Evolutionary conservation across 1,284 basidiomycete genomes (phyloP).

Genomic region (Boletus sp.): DNA sequence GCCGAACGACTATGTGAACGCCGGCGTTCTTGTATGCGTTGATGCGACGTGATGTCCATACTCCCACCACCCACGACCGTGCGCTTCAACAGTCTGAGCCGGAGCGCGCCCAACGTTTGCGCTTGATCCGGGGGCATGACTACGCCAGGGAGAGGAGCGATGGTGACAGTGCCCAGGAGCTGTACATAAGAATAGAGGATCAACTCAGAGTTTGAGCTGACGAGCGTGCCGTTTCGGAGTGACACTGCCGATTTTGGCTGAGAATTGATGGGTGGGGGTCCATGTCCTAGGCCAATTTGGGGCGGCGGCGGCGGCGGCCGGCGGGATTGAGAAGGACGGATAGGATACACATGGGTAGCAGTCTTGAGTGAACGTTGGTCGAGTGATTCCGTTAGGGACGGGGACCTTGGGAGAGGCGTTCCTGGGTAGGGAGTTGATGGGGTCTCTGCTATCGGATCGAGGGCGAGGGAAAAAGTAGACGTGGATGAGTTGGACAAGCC

Average conservation of each 20-base stretch:
- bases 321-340: constrained; percentile 23
- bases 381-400: constrained; percentile 22
- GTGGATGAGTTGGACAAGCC: constrained; percentile 46
- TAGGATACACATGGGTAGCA: constrained; percentile 21
- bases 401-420: constrained; percentile 35
- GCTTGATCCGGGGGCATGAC: constrained; percentile 40
- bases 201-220: constrained; percentile 55
- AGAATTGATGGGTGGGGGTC: constrained; percentile 32
- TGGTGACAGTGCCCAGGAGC: constrained; percentile 63
- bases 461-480: constrained; percentile 60
- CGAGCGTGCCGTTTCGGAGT: constrained; percentile 42
- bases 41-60: constrained; percentile 63
- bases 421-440: constrained; percentile 41
- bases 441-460: constrained; percentile 68
- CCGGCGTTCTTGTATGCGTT: constrained; percentile 35
- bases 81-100: constrained; percentile 48
- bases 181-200: constrained; percentile 89
- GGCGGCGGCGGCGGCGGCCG: constrained; percentile 37
- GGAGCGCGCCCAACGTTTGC: constrained; percentile 45
- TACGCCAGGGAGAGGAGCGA: constrained; percentile 37
- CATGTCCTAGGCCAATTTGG: constrained; percentile 49
- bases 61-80: constrained; percentile 69
- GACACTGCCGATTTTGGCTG: constrained; percentile 17
- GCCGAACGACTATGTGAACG: constrained; percentile 47
- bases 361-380: constrained; percentile 15